Evolutionary conservation across 73 alveolate species (phyloP), one percentile per base, ranked within the genome.

Genomic region (Diophrys sp.): DNA sequence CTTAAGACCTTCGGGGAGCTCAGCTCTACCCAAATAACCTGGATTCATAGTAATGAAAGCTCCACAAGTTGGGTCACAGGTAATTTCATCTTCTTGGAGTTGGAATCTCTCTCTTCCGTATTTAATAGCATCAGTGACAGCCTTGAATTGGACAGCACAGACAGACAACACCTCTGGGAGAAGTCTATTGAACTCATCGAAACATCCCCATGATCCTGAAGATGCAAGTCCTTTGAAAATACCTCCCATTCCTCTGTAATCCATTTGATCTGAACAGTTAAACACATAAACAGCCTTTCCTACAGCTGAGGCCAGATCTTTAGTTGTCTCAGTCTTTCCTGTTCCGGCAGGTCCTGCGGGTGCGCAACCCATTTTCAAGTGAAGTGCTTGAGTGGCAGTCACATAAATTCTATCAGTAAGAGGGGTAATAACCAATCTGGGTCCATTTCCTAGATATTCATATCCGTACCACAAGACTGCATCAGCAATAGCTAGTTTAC

Each of bases 311-410:
- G 99, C 99, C 74, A 98, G 95, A 91, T 98, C 99, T 89, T 98
- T 98, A 69, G 99, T 98, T 28, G 99, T 95, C 91, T 98, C 99
- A 34, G 99, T 98, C 91, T 98, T 98, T n/a, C 99, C 99, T 27
- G 99, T 98, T 72, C 99, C 99, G 27, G 99, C 99, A 0, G 99
- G 99, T 24, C 99, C 99, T n/a, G 99, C 99, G 5, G 99, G 99
- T 14, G 99, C 98, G 88, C 99, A 98, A 75, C 99, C 99, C 99
- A 98, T 98, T 90, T 97, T 97, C 90, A 98, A 85, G 87, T 98
- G 99, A 67, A 98, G 92, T 33, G 99, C 99, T 86, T 98, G 98
- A 0, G 99, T 97, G 53, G 99, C 99, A 70, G 99, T 98, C 85
- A 98, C 99, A 91, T 98, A 98, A 85, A 98, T 98, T 80, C 99